Conservation (phyloP, 2,329 filamentous ascomycete genomes). For the Beauveria brongniartii region DNA sequence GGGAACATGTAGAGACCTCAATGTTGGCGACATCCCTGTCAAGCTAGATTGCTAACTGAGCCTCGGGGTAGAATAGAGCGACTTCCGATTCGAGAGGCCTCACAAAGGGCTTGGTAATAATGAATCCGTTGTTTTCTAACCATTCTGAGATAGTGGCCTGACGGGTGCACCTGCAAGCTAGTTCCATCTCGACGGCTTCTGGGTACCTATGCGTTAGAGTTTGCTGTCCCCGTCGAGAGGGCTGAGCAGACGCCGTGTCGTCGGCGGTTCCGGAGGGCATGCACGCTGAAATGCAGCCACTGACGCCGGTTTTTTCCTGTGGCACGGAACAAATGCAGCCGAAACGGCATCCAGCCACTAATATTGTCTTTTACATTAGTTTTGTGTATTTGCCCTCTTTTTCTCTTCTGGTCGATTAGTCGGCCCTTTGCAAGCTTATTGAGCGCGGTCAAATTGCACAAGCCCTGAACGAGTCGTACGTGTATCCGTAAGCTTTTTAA, state of each 20-base stretch:
- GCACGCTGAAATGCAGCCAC: slow-evolving; percentile 8
- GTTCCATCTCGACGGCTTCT: background rate
- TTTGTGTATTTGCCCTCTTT: background rate
- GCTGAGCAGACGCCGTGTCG: slow-evolving; percentile 7
- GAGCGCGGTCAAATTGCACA: background rate
- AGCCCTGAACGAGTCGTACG: background rate
- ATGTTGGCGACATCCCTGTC: background rate
- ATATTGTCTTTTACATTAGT: too few species aligned
- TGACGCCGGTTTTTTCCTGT: background rate
- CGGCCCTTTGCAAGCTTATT: background rate
- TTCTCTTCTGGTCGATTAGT: background rate
- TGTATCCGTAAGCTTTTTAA: too few species aligned
- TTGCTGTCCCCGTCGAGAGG: background rate
- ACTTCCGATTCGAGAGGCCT: background rate
- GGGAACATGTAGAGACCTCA: background rate
- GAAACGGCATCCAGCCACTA: background rate
- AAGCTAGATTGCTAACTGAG: background rate
- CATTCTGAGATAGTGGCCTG: background rate
- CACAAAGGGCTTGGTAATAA: background rate
- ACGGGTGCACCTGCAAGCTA: background rate
- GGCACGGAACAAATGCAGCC: background rate
- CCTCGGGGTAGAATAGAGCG: background rate
- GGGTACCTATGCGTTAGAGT: background rate
- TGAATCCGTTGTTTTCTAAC: background rate
- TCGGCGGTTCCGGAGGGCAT: slow-evolving; percentile 5